Evolutionary conservation across 345 rosid species (phyloP).

Genomic region (Trapa bicornis): DNA sequence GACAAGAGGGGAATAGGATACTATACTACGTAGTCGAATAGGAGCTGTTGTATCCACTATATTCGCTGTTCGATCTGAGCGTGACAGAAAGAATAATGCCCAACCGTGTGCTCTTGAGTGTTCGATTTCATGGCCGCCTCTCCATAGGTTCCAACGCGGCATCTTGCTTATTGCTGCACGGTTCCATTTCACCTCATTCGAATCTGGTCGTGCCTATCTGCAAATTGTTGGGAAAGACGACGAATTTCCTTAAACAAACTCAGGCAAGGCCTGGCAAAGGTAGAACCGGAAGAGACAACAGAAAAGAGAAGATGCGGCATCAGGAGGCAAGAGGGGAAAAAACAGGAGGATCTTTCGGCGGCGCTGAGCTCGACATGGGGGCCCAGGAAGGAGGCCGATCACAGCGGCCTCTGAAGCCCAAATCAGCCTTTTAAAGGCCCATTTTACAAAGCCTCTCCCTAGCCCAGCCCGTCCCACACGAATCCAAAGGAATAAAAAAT

Average conservation of each 20-base stretch:
- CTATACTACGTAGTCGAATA: too few species aligned
- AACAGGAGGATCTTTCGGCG: too few species aligned
- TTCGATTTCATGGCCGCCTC: conserved; percentile 9
- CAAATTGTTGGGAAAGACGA: background rate
- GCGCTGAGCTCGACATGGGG: too few species aligned
- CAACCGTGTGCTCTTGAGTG: background rate
- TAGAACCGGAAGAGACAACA: too few species aligned
- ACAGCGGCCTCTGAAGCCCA: too few species aligned
- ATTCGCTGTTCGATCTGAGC: conserved; percentile 4
- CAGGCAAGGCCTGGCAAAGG: background rate
- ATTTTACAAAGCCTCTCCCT: too few species aligned
- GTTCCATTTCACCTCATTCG: background rate
- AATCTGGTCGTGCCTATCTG: background rate
- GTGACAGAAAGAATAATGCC: conserved; percentile 7
- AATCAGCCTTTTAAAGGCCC: too few species aligned
- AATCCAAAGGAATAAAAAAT: too few species aligned
- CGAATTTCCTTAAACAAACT: background rate
- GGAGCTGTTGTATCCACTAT: background rate
- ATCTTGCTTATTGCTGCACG: background rate
- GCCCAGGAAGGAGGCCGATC: too few species aligned
- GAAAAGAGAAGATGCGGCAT: too few species aligned
- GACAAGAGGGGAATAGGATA: conserved; percentile 16
- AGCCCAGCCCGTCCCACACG: too few species aligned
- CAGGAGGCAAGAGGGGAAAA: background rate
- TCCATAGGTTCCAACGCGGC: conserved; percentile 2